A percentile compares a stretch with the other conserved stretches of the same genome.
These are phyloP conservation scores for Euryodendron excelsum DNA, from an alignment of 148 eudicot species.

Conservation along the genomic window DNA sequence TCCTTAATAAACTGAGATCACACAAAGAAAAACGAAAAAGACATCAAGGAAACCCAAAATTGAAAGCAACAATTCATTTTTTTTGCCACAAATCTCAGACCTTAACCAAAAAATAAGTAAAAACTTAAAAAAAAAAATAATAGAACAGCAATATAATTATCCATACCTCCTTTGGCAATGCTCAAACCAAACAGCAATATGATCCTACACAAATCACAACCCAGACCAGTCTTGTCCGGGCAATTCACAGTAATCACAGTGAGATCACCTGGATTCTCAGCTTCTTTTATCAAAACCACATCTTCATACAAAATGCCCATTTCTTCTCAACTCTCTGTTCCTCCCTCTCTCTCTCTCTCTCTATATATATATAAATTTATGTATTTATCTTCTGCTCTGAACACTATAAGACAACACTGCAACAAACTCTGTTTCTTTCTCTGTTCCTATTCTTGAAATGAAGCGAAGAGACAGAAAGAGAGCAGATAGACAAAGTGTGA, in stretches of 20 bases:
- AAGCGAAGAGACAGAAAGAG: background rate
- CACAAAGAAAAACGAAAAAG: background rate
- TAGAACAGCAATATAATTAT: background rate
- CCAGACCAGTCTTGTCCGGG: constrained; percentile 32
- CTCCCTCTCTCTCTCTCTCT: constrained; percentile 9
- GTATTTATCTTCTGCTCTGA: background rate
- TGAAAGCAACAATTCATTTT: background rate
- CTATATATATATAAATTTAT: background rate
- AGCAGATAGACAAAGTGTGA: background rate
- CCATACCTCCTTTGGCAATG: constrained; percentile 32
- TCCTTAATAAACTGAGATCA: background rate
- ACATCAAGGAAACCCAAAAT: background rate
- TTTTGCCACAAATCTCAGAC: background rate
- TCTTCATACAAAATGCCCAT: constrained; percentile 29
- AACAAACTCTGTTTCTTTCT: no score
- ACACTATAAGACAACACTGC: background rate
- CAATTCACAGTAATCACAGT: constrained; percentile 30
- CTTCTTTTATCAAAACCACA: constrained; percentile 27
- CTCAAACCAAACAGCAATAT: constrained; percentile 30
- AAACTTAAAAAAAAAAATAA: background rate
- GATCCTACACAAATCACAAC: constrained; percentile 30
- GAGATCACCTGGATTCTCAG: constrained; percentile 21
- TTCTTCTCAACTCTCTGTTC: background rate
- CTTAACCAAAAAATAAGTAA: background rate
- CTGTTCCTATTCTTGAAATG: background rate